Conservation (phyloP, 2,329 filamentous ascomycete species). For the Aspergillus brunneoviolaceus region DNA sequence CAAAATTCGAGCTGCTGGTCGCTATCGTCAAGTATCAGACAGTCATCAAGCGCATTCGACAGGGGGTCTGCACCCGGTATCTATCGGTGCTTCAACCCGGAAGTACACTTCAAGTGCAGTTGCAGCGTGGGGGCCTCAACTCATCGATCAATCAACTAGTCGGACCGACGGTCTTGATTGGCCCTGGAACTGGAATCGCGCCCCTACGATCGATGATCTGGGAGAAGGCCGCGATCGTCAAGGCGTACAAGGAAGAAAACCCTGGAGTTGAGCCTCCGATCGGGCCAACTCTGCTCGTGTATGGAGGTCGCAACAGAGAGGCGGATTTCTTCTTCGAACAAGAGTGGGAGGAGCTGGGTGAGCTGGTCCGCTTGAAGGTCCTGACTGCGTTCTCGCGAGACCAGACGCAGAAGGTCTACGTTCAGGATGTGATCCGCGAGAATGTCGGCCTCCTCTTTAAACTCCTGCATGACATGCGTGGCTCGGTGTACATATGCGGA, state of each 20-base stretch:
- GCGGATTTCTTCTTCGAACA: conserved; percentile 79
- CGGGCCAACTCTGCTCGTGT: conserved; percentile 67
- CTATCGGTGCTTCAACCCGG: conserved; percentile 63
- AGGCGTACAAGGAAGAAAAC: conserved; percentile 31
- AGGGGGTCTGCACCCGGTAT: conserved; percentile 89
- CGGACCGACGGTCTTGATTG: conserved; percentile 71
- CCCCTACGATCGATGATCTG: conserved; percentile 80
- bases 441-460: conserved; percentile 51
- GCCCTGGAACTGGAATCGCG: conserved; percentile 82
- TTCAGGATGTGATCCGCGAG: conserved; percentile 62
- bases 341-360: conserved; percentile 64
- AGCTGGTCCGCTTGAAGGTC: conserved; percentile 51
- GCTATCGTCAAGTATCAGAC: conserved; percentile 92
- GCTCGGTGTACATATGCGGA: conserved; percentile 53
- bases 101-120: conserved; percentile 59
- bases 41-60: conserved; percentile 76
- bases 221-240: conserved; percentile 57
- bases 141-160: conserved; percentile 48
- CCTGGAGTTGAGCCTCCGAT: conserved; percentile 27
- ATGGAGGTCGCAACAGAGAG: conserved; percentile 72
- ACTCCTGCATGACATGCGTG: conserved; percentile 52
- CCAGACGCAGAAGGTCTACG: conserved; percentile 63
- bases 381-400: conserved; percentile 71
- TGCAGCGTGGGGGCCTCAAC: conserved; percentile 55
- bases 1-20: conserved; percentile 69